Evolutionary conservation across 352 stramenopile genomes (phyloP), one percentile per base, ranked within the genome.

Genomic region (Achlya hypogyna): DNA sequence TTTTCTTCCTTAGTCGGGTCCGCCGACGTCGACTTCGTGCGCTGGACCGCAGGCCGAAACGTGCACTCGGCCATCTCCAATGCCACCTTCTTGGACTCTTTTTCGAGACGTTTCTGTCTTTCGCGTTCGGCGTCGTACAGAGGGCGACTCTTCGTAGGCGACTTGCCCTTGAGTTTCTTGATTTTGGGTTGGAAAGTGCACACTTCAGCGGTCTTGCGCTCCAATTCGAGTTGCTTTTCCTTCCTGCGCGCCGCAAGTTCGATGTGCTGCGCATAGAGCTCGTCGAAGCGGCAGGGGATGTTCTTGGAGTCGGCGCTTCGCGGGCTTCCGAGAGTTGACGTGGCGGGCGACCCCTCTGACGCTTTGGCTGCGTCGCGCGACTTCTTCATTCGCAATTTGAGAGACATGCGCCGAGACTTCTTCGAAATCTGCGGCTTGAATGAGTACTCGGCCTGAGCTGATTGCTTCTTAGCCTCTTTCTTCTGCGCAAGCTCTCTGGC

Each of bases 131-230:
- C 77, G 38, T 91, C 83, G 29, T 93, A 93, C 16, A 93, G 68
- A 2, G 82, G 82, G 9, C 75, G 73, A 1, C 72, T 74, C 47
- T 84, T 81, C 3, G 77, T 62, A 12, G 78, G 81, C 1, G 78
- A 88, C 23, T 67, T 67, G 60, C 38, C 43, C 59, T 87, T 89
- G 32, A 73, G 75, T 0, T 71, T 47, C 22, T 77, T 87, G 58
- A 91, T 91, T 56, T 89, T 88, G 3, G 84, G 84, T 34, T 88
- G 87, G 65, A 93, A 93, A 0, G 82, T 86, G 34, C 76, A 89
- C 65, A 85, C 74, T 20, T 87, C 82, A 27, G 83, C 76, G 0
- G 74, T 76, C 6, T 78, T 77, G 45, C 81, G 78, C 18, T 84
- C 74, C 40, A 71, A 75, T 51, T 87, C 81, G 12, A 78, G 69